Evolutionary conservation across 2,329 filamentous ascomycete species (phyloP).

Genomic region (Fusarium burgessii): DNA sequence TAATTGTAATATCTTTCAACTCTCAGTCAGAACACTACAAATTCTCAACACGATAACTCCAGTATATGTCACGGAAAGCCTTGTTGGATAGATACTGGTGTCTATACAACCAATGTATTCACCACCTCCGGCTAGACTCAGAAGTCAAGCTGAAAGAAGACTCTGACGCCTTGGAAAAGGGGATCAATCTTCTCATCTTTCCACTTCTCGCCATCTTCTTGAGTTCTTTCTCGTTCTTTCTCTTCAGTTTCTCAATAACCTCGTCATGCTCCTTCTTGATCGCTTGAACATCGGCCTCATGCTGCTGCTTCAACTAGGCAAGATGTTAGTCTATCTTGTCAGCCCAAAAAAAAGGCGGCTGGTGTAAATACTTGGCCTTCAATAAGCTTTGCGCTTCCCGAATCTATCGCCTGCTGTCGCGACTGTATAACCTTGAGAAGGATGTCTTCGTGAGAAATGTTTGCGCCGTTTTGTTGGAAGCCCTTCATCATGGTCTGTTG

Average conservation of each 20-base stretch:
- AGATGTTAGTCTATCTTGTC: background rate
- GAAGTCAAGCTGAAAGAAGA: background rate
- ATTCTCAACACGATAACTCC: no score
- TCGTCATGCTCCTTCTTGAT: background rate
- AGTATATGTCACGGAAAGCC: no score
- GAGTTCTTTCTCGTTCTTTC: background rate
- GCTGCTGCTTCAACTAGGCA: background rate
- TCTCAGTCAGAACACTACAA: no score
- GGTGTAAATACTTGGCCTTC: background rate
- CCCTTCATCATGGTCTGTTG: constrained; percentile 1
- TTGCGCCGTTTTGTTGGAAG: background rate
- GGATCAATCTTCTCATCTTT: background rate
- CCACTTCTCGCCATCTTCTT: background rate
- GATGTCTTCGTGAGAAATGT: background rate
- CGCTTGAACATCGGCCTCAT: background rate
- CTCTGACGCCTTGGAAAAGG: background rate
- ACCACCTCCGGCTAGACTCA: background rate
- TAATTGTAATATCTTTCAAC: no score
- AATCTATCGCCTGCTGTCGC: background rate
- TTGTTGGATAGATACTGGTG: no score
- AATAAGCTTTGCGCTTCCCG: background rate
- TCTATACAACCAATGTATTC: no score
- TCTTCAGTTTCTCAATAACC: background rate
- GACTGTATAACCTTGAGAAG: background rate
- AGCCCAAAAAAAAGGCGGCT: background rate